phyloP scores from a whole-genome alignment of 768 basidiomycete species.

The Boletus sp. region DNA sequence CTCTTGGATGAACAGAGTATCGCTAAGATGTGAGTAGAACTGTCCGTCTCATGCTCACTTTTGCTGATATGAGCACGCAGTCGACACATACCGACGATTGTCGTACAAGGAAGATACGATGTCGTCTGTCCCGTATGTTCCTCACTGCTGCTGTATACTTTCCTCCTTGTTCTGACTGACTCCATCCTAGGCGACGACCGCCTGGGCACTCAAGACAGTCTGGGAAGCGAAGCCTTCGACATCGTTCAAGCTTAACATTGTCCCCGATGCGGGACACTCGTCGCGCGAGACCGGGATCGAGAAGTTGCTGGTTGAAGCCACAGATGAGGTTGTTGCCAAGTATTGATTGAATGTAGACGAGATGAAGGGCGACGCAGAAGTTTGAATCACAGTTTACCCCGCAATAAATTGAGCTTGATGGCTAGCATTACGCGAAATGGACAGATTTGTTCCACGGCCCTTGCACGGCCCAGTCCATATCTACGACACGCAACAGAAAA shows the following conservation, averaged over 20 bases:
- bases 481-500: not conserved
- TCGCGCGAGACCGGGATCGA: constrained; percentile 70
- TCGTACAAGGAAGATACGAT: constrained; percentile 88
- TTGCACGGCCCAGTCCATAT: too few relatives aligned
- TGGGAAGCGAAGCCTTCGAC: constrained; percentile 69
- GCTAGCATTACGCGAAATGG: not conserved
- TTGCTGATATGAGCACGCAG: constrained; percentile 37
- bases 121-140: constrained; percentile 76
- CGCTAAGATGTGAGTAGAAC: constrained; percentile 71
- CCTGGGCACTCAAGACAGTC: constrained; percentile 74
- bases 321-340: constrained; percentile 28
- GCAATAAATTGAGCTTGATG: too few relatives aligned
- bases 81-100: constrained; percentile 81
- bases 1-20: constrained; percentile 80
- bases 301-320: constrained; percentile 66
- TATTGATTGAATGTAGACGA: constrained; percentile 10
- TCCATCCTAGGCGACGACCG: constrained; percentile 66
- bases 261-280: constrained; percentile 87
- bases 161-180: not conserved
- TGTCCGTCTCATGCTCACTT: not conserved
- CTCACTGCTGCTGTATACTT: not conserved
- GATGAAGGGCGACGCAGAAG: too few relatives aligned
- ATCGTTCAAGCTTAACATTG: constrained; percentile 51
- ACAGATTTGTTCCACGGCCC: not conserved
- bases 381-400: too few relatives aligned